Percentiles rank a stretch among this genome's conserved stretches.
These are phyloP conservation scores for Cyclotella sp. DNA, from an alignment of 108 stramenopile genomes.

Conservation along the genomic window DNA sequence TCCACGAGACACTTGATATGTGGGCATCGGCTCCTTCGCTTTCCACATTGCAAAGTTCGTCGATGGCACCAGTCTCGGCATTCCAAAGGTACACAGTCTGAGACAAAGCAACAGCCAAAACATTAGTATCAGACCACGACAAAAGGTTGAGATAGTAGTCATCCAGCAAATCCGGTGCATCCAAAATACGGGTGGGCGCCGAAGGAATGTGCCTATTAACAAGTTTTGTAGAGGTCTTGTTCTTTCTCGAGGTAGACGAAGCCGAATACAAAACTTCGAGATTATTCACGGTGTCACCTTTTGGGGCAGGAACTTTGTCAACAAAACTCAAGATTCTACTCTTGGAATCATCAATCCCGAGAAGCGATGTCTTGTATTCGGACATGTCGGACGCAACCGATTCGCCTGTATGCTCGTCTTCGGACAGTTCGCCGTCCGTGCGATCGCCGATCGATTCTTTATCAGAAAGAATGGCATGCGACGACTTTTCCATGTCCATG, in stretches of 20 bases:
- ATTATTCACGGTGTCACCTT: slow-evolving; percentile 96
- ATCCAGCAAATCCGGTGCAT: slow-evolving; percentile 98
- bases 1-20: slow-evolving; percentile 97
- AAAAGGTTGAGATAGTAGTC: slow-evolving; percentile 99
- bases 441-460: slow-evolving; percentile 51
- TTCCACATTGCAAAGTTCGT: slow-evolving; percentile 88
- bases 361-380: slow-evolving; percentile 60
- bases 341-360: slow-evolving; percentile 72
- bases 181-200: slow-evolving; percentile 94
- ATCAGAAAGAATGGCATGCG: slow-evolving; percentile 64
- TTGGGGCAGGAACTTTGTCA: slow-evolving; percentile 95
- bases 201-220: slow-evolving; percentile 83
- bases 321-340: slow-evolving; percentile 91
- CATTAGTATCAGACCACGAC: slow-evolving; percentile 93
- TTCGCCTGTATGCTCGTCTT: slow-evolving; percentile 64
- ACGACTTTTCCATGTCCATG: slow-evolving; percentile 80
- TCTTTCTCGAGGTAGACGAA: slow-evolving; percentile 69
- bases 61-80: slow-evolving; percentile 93
- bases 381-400: slow-evolving; percentile 62
- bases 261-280: slow-evolving; percentile 95
- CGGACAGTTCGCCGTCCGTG: slow-evolving; percentile 86
- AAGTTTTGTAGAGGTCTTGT: slow-evolving; percentile 55
- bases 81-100: slow-evolving; percentile 99
- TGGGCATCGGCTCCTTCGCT: slow-evolving; percentile 85
- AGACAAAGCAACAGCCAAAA: slow-evolving; percentile 96